Percentiles rank a stretch among this genome's conserved stretches.
phyloP scores from a whole-genome alignment of 345 rosid genomes.

The Citrus inodora region DNA sequence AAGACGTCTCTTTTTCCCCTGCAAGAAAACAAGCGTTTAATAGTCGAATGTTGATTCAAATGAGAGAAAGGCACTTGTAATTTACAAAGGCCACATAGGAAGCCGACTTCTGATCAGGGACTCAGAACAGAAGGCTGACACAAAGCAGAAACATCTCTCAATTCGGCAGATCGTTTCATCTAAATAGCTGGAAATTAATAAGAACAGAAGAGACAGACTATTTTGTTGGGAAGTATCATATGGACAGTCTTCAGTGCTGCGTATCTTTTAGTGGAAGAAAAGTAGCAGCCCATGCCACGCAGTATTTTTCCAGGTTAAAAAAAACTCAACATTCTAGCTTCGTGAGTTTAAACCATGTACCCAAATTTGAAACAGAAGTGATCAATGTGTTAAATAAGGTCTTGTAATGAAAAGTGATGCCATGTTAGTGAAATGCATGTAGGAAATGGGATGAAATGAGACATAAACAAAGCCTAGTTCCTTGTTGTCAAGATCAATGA shows the following conservation, averaged over 20 bases:
- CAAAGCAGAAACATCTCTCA: background rate
- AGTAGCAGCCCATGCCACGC: background rate
- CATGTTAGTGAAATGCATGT: background rate
- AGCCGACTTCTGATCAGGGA: background rate
- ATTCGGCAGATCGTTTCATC: background rate
- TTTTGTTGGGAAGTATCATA: background rate
- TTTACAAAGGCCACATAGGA: background rate
- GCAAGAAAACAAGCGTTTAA: conserved; percentile 23
- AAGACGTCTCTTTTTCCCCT: conserved; percentile 82
- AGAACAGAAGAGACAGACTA: no score
- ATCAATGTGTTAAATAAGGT: background rate
- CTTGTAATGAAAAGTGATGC: background rate
- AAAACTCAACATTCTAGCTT: background rate
- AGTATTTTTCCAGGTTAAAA: background rate
- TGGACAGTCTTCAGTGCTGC: background rate
- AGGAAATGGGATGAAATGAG: background rate
- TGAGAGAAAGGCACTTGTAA: background rate
- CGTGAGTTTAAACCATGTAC: background rate
- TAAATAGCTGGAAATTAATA: background rate
- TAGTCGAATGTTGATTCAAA: background rate
- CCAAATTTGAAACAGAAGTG: background rate
- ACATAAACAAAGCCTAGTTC: background rate
- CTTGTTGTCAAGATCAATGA: background rate
- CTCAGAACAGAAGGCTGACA: background rate
- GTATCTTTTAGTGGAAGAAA: background rate